Conservation (phyloP, 169 alveolate genomes). For the Plasmodium falciparum region DNA sequence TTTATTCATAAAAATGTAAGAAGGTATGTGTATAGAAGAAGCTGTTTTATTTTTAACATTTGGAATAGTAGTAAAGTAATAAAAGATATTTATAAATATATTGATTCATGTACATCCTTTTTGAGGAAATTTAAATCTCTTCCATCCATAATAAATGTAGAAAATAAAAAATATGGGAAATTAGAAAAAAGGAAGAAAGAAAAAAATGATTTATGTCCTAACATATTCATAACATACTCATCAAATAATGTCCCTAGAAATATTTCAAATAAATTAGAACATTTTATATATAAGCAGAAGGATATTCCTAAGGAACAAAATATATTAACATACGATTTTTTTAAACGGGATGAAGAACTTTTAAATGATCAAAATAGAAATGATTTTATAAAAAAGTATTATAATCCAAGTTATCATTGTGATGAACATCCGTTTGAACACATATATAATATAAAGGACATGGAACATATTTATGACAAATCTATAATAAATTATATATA, state of each 20-base stretch:
- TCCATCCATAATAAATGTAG: not conserved
- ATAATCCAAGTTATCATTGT: not conserved
- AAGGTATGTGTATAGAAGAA: not conserved
- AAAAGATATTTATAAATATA: not conserved
- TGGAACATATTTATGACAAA: conserved; percentile 20
- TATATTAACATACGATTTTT: conserved; percentile 1
- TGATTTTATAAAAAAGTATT: not conserved
- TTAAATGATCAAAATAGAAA: conserved; percentile 4
- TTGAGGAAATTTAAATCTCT: not conserved
- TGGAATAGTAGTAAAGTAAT: not conserved
- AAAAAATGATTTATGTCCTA: not conserved
- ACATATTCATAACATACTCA: not conserved
- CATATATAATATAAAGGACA: conserved; percentile 11
- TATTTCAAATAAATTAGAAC: no score
- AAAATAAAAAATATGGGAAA: not conserved
- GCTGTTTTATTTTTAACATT: not conserved
- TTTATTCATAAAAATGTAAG: not conserved
- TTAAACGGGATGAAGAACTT: conserved; percentile 2
- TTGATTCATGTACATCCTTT: not conserved
- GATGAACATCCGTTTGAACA: not conserved
- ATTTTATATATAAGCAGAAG: not conserved
- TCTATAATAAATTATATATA: not conserved
- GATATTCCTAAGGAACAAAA: not conserved
- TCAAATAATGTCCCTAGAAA: not conserved
- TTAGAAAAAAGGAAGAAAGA: not conserved